These are phyloP conservation scores for Candida michaelii DNA, from an alignment of 805 yeast genomes.

Conservation along the genomic window DNA sequence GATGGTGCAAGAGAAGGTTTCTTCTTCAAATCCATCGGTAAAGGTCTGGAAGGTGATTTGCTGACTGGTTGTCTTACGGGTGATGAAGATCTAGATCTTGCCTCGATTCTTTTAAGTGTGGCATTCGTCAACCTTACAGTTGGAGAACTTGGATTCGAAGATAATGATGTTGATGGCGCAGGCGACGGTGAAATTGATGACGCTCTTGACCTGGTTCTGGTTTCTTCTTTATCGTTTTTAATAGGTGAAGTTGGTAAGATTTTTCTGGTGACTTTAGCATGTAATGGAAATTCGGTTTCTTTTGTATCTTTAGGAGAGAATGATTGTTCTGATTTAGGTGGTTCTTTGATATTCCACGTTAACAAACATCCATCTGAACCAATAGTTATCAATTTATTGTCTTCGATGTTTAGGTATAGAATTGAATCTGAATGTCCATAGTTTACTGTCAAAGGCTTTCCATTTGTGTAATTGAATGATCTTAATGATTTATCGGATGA, in stretches of 20 bases:
- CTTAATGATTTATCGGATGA: conserved; percentile 61
- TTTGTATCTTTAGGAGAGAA: conserved; percentile 4
- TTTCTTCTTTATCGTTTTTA: conserved; percentile 1
- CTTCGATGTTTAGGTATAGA: conserved; percentile 35
- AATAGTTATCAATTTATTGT: conserved; percentile 38
- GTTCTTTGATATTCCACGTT: conserved; percentile 36
- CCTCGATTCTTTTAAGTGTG: conserved; percentile 35
- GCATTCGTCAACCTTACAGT: conserved; percentile 24
- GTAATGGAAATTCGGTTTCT: conserved; percentile 16
- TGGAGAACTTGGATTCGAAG: conserved; percentile 18
- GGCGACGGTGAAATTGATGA: conserved; percentile 15
- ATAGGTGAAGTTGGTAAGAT: conserved; percentile 10
- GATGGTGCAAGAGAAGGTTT: conserved; percentile 3
- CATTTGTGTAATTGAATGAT: conserved; percentile 44
- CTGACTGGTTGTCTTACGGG: conserved; percentile 9
- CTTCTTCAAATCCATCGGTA: conserved; percentile 5
- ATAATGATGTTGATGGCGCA: conserved; percentile 13
- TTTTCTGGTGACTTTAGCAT: conserved; percentile 24
- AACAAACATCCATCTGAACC: conserved; percentile 58
- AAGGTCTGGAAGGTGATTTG: background rate
- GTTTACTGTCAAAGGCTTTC: conserved; percentile 46
- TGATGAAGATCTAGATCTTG: conserved; percentile 18
- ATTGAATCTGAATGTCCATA: conserved; percentile 59
- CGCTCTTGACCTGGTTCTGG: background rate
- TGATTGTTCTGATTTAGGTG: background rate